These are phyloP conservation scores for Daedaleopsis nitida DNA, from an alignment of 768 basidiomycete genomes.

Conservation along the genomic window DNA sequence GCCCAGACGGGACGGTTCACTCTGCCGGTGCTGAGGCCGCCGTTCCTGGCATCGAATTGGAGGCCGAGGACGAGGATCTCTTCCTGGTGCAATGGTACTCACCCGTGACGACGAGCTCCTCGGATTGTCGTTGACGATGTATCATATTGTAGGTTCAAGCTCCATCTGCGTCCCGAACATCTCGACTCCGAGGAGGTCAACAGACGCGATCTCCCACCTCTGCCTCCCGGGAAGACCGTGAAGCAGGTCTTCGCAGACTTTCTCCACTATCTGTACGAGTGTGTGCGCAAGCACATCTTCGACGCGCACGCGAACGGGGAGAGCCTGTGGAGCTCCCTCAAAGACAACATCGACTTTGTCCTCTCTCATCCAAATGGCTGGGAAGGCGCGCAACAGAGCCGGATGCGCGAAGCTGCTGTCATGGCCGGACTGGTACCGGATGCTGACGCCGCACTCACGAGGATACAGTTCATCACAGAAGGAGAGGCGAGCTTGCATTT, in stretches of 20 bases:
- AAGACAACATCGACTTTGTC: constrained; percentile 48
- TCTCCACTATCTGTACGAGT: constrained; percentile 45
- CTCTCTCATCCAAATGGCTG: constrained; percentile 70
- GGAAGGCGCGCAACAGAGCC: constrained; percentile 59
- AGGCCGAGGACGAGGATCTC: constrained; percentile 42
- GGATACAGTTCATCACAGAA: constrained; percentile 61
- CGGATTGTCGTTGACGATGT: background rate
- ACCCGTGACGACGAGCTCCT: background rate
- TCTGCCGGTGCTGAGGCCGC: constrained; percentile 50
- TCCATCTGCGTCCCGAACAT: constrained; percentile 19
- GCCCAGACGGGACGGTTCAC: constrained; percentile 38
- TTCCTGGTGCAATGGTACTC: constrained; percentile 20
- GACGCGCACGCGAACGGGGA: constrained; percentile 47
- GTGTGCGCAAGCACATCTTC: constrained; percentile 47
- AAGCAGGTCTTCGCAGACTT: constrained; percentile 52
- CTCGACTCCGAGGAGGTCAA: constrained; percentile 11
- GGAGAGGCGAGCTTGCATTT: constrained; percentile 66
- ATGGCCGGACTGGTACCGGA: constrained; percentile 53
- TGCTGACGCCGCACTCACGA: constrained; percentile 38
- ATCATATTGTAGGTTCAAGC: constrained; percentile 19
- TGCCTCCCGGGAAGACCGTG: constrained; percentile 27
- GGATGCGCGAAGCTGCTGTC: constrained; percentile 57
- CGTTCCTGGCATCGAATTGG: constrained; percentile 39
- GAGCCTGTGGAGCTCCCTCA: constrained; percentile 47
- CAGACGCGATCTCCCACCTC: constrained; percentile 4